Percentiles rank a stretch among this genome's conserved stretches.
These are phyloP conservation scores for Pholiota microspora DNA, from an alignment of 768 basidiomycete genomes.

Conservation along the genomic window DNA sequence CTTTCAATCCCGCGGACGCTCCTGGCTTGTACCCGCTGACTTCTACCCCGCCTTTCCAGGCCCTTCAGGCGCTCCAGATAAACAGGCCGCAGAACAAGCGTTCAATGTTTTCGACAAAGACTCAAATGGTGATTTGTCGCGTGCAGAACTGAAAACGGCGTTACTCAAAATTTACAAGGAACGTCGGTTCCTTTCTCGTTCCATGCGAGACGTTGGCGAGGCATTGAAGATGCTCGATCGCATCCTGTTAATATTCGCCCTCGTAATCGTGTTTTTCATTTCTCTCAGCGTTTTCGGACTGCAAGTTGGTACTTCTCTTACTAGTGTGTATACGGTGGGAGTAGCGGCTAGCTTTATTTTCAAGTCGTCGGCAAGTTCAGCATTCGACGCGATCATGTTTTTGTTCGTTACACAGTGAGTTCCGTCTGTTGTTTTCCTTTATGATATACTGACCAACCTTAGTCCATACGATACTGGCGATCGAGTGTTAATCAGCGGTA, in stretches of 20 bases:
- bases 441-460: conserved; percentile 6
- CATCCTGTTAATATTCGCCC: conserved; percentile 61
- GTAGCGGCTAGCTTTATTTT: conserved; percentile 82
- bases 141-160: conserved; percentile 70
- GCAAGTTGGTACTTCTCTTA: conserved; percentile 58
- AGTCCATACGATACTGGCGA: conserved; percentile 84
- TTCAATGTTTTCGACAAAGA: conserved; percentile 79
- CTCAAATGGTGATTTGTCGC: conserved; percentile 73
- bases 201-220: conserved; percentile 71
- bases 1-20: conserved; percentile 54
- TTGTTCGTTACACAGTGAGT: conserved; percentile 80
- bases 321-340: conserved; percentile 69
- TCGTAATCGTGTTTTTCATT: conserved; percentile 69
- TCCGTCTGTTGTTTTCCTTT: neutral
- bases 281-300: conserved; percentile 72
- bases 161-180: conserved; percentile 76
- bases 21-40: conserved; percentile 64
- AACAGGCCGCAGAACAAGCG: conserved; percentile 55
- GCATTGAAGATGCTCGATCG: conserved; percentile 65
- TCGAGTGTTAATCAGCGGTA: conserved; percentile 71
- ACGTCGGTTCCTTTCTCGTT: conserved; percentile 69
- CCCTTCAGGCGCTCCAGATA: conserved; percentile 20
- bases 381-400: conserved; percentile 82
- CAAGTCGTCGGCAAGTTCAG: conserved; percentile 67
- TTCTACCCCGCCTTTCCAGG: conserved; percentile 64